phyloP scores from a whole-genome alignment of 805 yeast genomes.

The Metschnikowia kunwiensis region DNA sequence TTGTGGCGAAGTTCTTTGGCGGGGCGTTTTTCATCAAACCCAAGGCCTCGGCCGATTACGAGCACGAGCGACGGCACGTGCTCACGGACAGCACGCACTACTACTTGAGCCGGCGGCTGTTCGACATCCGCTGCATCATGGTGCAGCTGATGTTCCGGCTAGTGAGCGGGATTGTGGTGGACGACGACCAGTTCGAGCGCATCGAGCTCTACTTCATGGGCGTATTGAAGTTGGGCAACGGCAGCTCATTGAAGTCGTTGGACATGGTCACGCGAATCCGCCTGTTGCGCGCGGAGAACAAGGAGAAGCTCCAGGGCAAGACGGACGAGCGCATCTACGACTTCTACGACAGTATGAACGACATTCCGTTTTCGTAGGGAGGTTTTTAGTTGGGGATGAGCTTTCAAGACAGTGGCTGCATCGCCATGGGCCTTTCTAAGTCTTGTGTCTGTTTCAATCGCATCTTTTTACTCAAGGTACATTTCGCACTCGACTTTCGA shows the following conservation, averaged over 20 bases:
- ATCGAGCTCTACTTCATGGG: slow-evolving; percentile 32
- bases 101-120: slow-evolving; percentile 24
- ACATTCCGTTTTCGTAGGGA: slow-evolving; percentile 18
- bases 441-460: too few relatives aligned
- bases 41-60: slow-evolving; percentile 13
- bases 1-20: slow-evolving; percentile 20
- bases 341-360: slow-evolving; percentile 13
- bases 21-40: slow-evolving; percentile 25
- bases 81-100: slow-evolving; percentile 26
- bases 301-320: slow-evolving; percentile 2
- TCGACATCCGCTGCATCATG: slow-evolving; percentile 35
- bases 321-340: slow-evolving; percentile 17
- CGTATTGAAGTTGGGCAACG: slow-evolving; percentile 31
- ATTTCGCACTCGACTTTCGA: too few relatives aligned
- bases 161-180: slow-evolving; percentile 20
- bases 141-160: slow-evolving; percentile 29
- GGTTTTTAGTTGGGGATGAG: too few relatives aligned
- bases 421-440: too few relatives aligned
- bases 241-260: slow-evolving; percentile 28
- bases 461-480: too few relatives aligned
- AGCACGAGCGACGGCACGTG: slow-evolving; percentile 13
- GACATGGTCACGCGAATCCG: slow-evolving; percentile 15
- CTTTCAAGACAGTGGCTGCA: too few relatives aligned
- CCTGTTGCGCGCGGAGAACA: slow-evolving; percentile 6
- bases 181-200: slow-evolving; percentile 27